Conservation (phyloP, 352 stramenopile species). For the Plasmopara muralis region DNA sequence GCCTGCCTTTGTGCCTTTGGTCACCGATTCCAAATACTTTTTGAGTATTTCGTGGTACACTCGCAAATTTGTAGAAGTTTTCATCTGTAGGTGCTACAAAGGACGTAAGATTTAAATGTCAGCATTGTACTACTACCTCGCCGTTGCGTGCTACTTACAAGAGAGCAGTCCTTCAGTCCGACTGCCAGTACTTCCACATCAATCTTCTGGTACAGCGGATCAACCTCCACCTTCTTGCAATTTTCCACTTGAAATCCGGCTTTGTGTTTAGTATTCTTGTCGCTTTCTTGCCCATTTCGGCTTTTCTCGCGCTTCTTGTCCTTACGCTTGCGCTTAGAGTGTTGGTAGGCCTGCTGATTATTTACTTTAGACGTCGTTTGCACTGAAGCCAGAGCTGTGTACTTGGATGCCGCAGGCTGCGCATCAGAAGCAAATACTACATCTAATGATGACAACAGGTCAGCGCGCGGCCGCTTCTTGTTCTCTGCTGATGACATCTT, state of each 20-base stretch:
- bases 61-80: conserved; percentile 20
- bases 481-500: conserved; percentile 7
- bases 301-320: conserved; percentile 16
- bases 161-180: conserved; percentile 63
- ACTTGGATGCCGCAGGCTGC: conserved; percentile 46
- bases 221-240: conserved; percentile 13
- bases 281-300: conserved; percentile 5
- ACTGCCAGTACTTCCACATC: conserved; percentile 37
- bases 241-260: background rate
- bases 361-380: conserved; percentile 26
- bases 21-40: conserved; percentile 37
- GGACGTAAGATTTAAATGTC: conserved; percentile 2
- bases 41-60: conserved; percentile 30
- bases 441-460: conserved; percentile 74
- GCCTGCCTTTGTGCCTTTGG: conserved; percentile 11
- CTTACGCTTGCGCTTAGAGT: conserved; percentile 56
- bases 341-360: conserved; percentile 63
- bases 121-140: background rate
- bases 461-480: conserved; percentile 64
- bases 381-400: conserved; percentile 51
- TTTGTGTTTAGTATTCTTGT: conserved; percentile 5
- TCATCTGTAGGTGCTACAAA: conserved; percentile 24
- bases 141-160: conserved; percentile 30
- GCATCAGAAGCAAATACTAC: conserved; percentile 45
- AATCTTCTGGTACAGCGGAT: conserved; percentile 56